Base-by-base conservation (phyloP, 495 filamentous ascomycete genomes). In the Penicillium turbatum region DNA sequence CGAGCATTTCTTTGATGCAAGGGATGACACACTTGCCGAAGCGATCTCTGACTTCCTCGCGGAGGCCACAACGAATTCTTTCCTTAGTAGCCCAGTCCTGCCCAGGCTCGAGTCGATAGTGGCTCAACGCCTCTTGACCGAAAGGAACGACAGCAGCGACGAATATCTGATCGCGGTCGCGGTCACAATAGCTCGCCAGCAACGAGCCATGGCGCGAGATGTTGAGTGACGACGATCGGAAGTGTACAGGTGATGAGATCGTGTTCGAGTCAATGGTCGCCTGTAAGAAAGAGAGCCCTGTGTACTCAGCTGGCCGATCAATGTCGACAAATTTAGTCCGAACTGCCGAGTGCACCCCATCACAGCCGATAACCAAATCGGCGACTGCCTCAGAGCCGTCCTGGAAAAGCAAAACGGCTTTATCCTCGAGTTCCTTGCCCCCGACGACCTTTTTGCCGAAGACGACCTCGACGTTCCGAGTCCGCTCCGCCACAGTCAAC, bases 321-420 rank as follows among this genome's bases (percentile, higher is more conserved):
- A 75, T 73, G 53, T 82, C 80, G 30, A 86, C 73, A 57, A 78
- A 79, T 13, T 69, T 61, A 15, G 70, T 73, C 10, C 83, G 76
- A 9, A 79, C 73, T 15, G 72, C 70, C 1, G 82, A 85, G 63
- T 83, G 79, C n/a, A 85, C 81, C 5, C 83, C 83, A 55, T 86
- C 83, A 61, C 82, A 84, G 39, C 82, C 83, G 7, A 85, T 61
- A 2, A 86, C 65, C 5, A 86, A 60, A 50, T 85, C 79, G 0
- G 72, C 81, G 21, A 65, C 63, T 0, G 71, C 76, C 4, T 65
- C 62, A 0, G 70, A 69, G 3, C 77, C 76, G 59, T 81, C 78
- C 26, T 74, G 62, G 59, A 86, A 85, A 24, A 68, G 62, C 12
- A 82, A 57, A 7, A 67, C 67, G 1, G 81, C 78, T 17, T 67